A percentile compares a stretch with the other conserved stretches of the same genome.
Evolutionary conservation across 2,329 filamentous ascomycete genomes (phyloP).

Genomic region (Fonsecaea pedrosoi): DNA sequence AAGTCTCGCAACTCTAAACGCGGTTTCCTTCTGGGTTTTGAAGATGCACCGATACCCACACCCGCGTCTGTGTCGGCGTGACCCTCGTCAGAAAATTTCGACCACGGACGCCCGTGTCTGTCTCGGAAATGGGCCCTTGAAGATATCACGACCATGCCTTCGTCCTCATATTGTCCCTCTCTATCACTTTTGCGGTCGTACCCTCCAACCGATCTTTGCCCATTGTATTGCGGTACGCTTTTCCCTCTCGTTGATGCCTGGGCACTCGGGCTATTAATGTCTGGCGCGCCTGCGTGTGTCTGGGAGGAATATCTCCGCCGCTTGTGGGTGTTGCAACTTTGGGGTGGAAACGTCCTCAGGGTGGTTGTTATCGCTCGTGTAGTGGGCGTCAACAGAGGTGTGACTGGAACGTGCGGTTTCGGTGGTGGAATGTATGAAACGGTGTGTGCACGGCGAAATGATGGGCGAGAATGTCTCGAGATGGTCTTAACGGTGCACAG

Average conservation of each 20-base stretch:
- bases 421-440: conserved; percentile 3
- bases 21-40: conserved; percentile 15
- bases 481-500: conserved; percentile 2
- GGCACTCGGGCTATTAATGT: background rate
- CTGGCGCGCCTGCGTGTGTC: background rate
- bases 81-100: background rate
- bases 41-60: background rate
- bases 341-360: background rate
- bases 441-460: conserved; percentile 10
- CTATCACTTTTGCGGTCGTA: conserved; percentile 3
- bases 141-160: conserved; percentile 14
- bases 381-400: background rate
- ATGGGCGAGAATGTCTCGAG: background rate
- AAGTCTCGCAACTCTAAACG: conserved; percentile 26
- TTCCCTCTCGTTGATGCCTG: background rate
- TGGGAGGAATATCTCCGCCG: conserved; percentile 28
- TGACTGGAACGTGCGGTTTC: background rate
- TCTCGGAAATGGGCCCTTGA: conserved; percentile 11
- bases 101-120: conserved; percentile 9
- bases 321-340: conserved; percentile 18
- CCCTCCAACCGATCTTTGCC: background rate
- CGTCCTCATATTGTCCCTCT: conserved; percentile 6
- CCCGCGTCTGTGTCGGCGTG: background rate
- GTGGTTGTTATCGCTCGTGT: background rate
- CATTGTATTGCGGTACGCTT: background rate